Evolutionary conservation across 108 stramenopile genomes (phyloP).

Genomic region (Cyclotella atomus): DNA sequence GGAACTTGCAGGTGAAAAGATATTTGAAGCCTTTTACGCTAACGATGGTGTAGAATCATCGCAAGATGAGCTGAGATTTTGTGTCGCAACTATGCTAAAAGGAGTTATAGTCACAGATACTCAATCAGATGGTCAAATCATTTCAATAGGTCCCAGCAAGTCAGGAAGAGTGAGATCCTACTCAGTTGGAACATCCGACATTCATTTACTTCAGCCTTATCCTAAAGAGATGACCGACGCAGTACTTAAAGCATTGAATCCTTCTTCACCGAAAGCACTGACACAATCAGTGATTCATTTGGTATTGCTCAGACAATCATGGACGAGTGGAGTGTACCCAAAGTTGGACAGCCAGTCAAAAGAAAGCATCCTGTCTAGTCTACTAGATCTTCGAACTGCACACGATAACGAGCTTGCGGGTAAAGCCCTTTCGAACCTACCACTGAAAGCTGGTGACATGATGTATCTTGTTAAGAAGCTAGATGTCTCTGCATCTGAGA

Average conservation of each 20-base stretch:
- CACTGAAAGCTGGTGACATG: conserved; percentile 59
- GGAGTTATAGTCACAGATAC: conserved; percentile 59
- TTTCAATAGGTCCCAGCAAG: conserved; percentile 73
- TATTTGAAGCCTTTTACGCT: conserved; percentile 51
- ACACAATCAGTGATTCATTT: conserved; percentile 40
- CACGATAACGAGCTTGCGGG: conserved; percentile 49
- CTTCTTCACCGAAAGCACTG: conserved; percentile 16
- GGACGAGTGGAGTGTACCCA: conserved; percentile 69
- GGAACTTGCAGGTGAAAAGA: conserved; percentile 58
- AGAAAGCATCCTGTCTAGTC: conserved; percentile 33
- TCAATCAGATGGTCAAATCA: conserved; percentile 47
- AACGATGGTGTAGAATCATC: conserved; percentile 2
- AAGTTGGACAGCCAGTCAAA: conserved; percentile 41
- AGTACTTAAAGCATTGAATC: conserved; percentile 51
- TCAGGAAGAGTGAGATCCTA: conserved; percentile 77
- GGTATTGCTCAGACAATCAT: conserved; percentile 68
- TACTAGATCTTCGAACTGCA: conserved; percentile 47
- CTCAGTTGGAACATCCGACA: conserved; percentile 70
- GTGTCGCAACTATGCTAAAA: conserved; percentile 68
- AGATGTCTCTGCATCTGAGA: conserved; percentile 30
- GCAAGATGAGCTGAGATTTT: conserved; percentile 28
- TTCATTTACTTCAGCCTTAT: conserved; percentile 60
- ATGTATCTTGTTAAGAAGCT: conserved; percentile 41
- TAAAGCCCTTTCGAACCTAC: conserved; percentile 59
- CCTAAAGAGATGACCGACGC: conserved; percentile 67